Evolutionary conservation across 345 rosid genomes (phyloP).

Genomic region (Eucalyptus sp.): DNA sequence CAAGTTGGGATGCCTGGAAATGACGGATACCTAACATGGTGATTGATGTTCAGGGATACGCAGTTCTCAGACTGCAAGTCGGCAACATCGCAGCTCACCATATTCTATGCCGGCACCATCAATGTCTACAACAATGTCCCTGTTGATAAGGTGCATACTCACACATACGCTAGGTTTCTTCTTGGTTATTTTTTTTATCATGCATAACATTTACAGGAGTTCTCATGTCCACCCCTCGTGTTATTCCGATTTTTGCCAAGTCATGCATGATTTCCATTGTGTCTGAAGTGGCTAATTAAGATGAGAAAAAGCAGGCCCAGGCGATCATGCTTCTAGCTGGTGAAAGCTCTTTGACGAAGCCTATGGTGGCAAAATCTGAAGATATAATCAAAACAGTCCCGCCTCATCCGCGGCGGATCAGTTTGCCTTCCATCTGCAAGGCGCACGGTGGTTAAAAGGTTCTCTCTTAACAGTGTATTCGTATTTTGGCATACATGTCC

Average conservation of each 20-base stretch:
- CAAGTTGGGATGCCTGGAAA: neutral
- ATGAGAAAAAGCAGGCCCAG: slow-evolving; percentile 11
- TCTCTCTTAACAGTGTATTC: neutral
- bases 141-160: neutral
- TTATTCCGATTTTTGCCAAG: neutral
- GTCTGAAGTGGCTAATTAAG: neutral
- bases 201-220: neutral
- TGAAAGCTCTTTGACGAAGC: slow-evolving; percentile 6
- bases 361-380: neutral
- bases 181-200: neutral
- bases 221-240: neutral
- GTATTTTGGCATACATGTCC: neutral
- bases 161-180: neutral
- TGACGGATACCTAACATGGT: neutral
- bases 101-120: slow-evolving; percentile 18
- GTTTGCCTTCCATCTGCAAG: neutral
- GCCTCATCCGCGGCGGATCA: neutral
- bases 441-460: neutral
- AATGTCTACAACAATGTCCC: slow-evolving; percentile 11
- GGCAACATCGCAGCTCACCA: slow-evolving; percentile 10
- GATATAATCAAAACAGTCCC: neutral
- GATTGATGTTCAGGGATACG: neutral
- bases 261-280: neutral
- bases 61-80: neutral
- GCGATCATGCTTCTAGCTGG: slow-evolving; percentile 27